Evolutionary conservation across 169 alveolate genomes (phyloP).

Genomic region (Plasmodium blacklocki): DNA sequence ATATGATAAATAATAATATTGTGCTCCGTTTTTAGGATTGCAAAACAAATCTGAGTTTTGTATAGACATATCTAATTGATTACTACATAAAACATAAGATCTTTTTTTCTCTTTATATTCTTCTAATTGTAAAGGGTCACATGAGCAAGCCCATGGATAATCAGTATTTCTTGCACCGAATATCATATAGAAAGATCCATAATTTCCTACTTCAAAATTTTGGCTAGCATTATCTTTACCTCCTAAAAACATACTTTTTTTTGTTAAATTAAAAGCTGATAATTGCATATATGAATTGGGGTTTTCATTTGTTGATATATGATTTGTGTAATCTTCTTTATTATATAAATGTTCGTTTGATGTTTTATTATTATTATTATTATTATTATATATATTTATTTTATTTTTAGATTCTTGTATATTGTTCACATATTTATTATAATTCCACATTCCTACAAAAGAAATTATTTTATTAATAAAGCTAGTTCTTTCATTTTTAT

Average conservation of each 20-base stretch:
- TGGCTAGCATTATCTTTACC: slow-evolving; percentile 26
- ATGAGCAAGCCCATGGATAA: slow-evolving; percentile 89
- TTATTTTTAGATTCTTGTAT: slow-evolving; percentile 2
- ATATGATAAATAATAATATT: slow-evolving; percentile 50
- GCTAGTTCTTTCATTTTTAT: slow-evolving; percentile 9
- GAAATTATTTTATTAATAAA: slow-evolving; percentile 47
- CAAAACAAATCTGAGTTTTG: slow-evolving; percentile 82
- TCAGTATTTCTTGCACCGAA: slow-evolving; percentile 79
- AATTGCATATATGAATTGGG: slow-evolving; percentile 48
- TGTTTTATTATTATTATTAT: background rate
- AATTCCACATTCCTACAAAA: slow-evolving; percentile 33
- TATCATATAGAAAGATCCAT: slow-evolving; percentile 57
- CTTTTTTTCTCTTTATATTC: slow-evolving; percentile 79
- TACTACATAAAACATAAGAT: slow-evolving; percentile 82
- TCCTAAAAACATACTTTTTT: slow-evolving; percentile 5
- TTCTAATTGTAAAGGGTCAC: slow-evolving; percentile 79
- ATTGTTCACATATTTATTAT: background rate
- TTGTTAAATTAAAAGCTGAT: background rate
- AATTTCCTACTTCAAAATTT: slow-evolving; percentile 60
- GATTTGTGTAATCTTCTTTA: background rate
- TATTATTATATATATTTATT: background rate
- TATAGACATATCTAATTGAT: slow-evolving; percentile 84
- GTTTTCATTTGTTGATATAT: slow-evolving; percentile 19
- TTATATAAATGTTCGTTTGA: background rate
- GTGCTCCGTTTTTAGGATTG: slow-evolving; percentile 78